phyloP scores from a whole-genome alignment of 129 eudicot species.

The Gnaphalium uliginosum region DNA sequence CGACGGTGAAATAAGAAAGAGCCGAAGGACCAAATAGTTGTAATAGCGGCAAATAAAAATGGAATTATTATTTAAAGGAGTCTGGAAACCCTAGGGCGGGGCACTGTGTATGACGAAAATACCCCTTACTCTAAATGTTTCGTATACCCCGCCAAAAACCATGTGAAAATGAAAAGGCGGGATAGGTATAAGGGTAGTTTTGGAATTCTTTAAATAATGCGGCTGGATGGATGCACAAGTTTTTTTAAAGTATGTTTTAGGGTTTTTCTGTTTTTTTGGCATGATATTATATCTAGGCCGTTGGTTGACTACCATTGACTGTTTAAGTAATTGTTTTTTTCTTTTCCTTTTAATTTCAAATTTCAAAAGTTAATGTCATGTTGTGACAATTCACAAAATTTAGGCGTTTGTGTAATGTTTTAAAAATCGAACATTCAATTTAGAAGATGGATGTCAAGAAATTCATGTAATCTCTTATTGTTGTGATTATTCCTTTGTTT shows the following conservation, averaged over 20 bases:
- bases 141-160: background rate
- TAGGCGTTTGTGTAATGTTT: no score
- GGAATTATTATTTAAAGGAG: background rate
- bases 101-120: background rate
- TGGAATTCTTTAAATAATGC: background rate
- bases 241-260: background rate
- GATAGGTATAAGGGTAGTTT: background rate
- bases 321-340: no score
- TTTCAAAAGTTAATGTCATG: no score
- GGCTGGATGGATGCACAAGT: background rate
- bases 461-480: no score
- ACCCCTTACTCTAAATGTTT: background rate
- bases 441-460: no score
- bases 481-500: no score
- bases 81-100: background rate
- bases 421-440: no score
- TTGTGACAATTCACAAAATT: no score
- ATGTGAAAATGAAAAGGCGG: background rate
- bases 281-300: background rate
- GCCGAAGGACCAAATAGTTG: background rate
- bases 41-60: constrained; percentile 9
- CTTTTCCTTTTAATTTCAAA: no score
- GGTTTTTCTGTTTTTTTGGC: background rate
- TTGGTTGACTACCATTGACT: background rate
- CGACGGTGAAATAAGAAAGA: background rate